Conservation (phyloP, 225 moss, liverwort and hornwort species). For the Straminergon stramineum region DNA sequence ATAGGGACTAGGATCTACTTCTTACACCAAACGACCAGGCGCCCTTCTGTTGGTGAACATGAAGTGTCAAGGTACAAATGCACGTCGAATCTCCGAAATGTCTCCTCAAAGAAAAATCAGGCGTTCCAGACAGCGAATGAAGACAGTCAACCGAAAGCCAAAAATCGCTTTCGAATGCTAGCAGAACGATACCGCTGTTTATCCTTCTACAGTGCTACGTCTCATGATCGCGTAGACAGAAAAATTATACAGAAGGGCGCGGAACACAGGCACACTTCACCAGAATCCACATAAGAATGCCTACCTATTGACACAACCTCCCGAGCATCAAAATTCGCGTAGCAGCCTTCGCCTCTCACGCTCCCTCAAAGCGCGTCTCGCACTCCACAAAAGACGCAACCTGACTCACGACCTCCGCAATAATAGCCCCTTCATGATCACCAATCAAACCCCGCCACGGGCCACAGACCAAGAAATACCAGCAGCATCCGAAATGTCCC, state of each 20-base stretch:
- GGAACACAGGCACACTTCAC: background rate
- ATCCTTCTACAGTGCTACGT: background rate
- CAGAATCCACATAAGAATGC: background rate
- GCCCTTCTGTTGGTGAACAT: background rate
- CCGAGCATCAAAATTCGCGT: background rate
- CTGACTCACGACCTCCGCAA: background rate
- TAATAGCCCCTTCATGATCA: background rate
- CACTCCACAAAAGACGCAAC: constrained; percentile 6
- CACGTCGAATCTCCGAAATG: background rate
- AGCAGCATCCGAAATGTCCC: background rate
- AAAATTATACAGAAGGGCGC: background rate
- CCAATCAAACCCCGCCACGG: background rate
- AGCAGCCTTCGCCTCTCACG: background rate
- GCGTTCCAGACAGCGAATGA: background rate
- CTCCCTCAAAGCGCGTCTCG: background rate
- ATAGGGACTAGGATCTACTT: background rate
- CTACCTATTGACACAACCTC: background rate
- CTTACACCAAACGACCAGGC: background rate
- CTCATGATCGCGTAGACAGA: background rate
- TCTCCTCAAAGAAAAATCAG: background rate
- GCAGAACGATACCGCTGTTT: background rate
- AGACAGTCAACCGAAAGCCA: background rate
- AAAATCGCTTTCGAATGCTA: background rate
- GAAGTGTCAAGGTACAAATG: background rate
- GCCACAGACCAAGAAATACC: background rate